A percentile compares a stretch with the other conserved stretches of the same genome.
phyloP scores from a whole-genome alignment of 345 rosid genomes.

The Mercurialis annua region DNA sequence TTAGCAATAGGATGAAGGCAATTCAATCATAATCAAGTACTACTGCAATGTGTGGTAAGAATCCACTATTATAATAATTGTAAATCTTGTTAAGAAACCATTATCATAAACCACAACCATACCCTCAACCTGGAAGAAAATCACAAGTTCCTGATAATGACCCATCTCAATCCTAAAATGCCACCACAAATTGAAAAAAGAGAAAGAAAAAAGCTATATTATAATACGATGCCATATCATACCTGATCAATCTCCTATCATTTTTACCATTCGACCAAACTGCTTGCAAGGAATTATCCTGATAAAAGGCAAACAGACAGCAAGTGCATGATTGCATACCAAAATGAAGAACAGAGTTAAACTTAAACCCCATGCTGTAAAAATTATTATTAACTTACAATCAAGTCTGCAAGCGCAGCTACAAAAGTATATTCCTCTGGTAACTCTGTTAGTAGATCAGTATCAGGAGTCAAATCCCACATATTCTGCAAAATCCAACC shows the following conservation, averaged over 20 bases:
- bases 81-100: too few relatives aligned
- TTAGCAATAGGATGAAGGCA: too few relatives aligned
- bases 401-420: constrained; percentile 71
- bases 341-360: neutral
- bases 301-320: constrained; percentile 18
- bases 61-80: too few relatives aligned
- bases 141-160: neutral
- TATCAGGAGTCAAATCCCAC: constrained; percentile 82
- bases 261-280: constrained; percentile 41
- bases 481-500: constrained; percentile 44
- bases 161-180: neutral
- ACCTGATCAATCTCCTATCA: constrained; percentile 58
- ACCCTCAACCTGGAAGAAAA: too few relatives aligned
- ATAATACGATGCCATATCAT: too few relatives aligned
- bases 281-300: constrained; percentile 88
- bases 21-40: too few relatives aligned
- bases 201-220: constrained; percentile 8
- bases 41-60: too few relatives aligned
- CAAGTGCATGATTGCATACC: constrained; percentile 7
- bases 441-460: constrained; percentile 48
- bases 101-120: too few relatives aligned
- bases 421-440: constrained; percentile 66
- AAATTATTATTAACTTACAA: constrained; percentile 36
- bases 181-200: neutral
- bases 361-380: neutral